Evolutionary conservation across 768 basidiomycete species (phyloP).

Genomic region (Boletellus ananiceps): DNA sequence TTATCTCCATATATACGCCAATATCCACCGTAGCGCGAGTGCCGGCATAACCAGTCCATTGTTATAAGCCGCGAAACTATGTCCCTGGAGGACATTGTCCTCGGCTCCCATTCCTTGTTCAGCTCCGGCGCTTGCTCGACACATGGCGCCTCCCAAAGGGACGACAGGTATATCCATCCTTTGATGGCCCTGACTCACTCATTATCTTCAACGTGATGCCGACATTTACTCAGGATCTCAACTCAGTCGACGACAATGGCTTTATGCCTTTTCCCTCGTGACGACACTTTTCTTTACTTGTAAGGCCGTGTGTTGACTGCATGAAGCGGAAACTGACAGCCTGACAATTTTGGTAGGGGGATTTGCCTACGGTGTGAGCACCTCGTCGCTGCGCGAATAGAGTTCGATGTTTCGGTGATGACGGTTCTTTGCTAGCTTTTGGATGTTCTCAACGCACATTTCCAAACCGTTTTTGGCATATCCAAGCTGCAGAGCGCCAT

Average conservation of each 20-base stretch:
- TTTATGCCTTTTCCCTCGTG: slow-evolving; percentile 61
- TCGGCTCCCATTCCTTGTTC: slow-evolving; percentile 2
- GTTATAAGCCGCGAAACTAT: slow-evolving; percentile 11
- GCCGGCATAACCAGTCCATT: not conserved
- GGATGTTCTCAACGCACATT: slow-evolving; percentile 68
- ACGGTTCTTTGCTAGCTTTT: slow-evolving; percentile 43
- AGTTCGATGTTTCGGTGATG: slow-evolving; percentile 10
- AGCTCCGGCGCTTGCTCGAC: not conserved
- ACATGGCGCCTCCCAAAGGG: slow-evolving; percentile 38
- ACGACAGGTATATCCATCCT: slow-evolving; percentile 35
- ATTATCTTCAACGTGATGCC: not conserved
- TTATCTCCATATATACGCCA: not conserved
- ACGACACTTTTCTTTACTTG: slow-evolving; percentile 76
- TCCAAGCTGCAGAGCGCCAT: slow-evolving; percentile 67
- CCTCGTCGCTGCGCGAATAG: not conserved
- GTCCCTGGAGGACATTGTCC: not conserved
- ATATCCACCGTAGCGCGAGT: slow-evolving; percentile 5
- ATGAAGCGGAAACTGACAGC: not conserved
- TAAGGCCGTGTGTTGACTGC: slow-evolving; percentile 26
- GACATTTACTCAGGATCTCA: slow-evolving; percentile 29
- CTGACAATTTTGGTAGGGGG: slow-evolving; percentile 42
- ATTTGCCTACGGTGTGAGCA: slow-evolving; percentile 58
- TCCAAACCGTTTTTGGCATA: slow-evolving; percentile 66
- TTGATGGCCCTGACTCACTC: not conserved
- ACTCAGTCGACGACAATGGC: slow-evolving; percentile 43